Evolutionary conservation across 805 yeast species (phyloP).

Genomic region (Hemisphaericaspora nanyangensis): DNA sequence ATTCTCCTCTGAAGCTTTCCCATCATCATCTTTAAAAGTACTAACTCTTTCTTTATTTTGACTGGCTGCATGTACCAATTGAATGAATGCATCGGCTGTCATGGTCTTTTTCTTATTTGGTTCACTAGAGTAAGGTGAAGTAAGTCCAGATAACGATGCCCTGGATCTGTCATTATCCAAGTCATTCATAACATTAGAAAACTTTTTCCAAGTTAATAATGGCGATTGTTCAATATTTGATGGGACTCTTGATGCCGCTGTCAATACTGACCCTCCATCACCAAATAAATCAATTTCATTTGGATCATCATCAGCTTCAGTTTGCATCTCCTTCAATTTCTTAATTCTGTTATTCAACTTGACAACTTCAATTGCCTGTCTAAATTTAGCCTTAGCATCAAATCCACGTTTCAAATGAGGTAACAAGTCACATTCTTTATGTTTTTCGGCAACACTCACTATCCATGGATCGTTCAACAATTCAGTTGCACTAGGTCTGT

Average conservation of each 20-base stretch:
- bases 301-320: conserved; percentile 53
- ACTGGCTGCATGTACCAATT: conserved; percentile 65
- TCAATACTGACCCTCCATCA: conserved; percentile 24
- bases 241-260: conserved; percentile 6
- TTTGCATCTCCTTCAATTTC: conserved; percentile 61
- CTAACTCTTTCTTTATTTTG: conserved; percentile 50
- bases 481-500: conserved; percentile 65
- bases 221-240: conserved; percentile 11
- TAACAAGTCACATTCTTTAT: conserved; percentile 62
- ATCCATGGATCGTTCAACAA: conserved; percentile 73
- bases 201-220: conserved; percentile 26
- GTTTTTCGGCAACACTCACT: conserved; percentile 44
- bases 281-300: conserved; percentile 42
- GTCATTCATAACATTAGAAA: conserved; percentile 21
- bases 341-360: conserved; percentile 74
- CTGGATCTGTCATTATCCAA: conserved; percentile 16
- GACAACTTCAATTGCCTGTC: conserved; percentile 82
- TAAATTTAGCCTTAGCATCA: conserved; percentile 79
- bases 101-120: conserved; percentile 30
- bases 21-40: conserved; percentile 11
- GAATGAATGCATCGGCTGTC: conserved; percentile 59
- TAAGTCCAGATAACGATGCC: conserved; percentile 16
- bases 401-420: conserved; percentile 78
- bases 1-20: too few relatives aligned
- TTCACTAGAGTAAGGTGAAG: conserved; percentile 2